These are phyloP conservation scores for Dothiorella sarmentorum DNA, from an alignment of 2,329 filamentous ascomycete genomes.

Conservation along the genomic window DNA sequence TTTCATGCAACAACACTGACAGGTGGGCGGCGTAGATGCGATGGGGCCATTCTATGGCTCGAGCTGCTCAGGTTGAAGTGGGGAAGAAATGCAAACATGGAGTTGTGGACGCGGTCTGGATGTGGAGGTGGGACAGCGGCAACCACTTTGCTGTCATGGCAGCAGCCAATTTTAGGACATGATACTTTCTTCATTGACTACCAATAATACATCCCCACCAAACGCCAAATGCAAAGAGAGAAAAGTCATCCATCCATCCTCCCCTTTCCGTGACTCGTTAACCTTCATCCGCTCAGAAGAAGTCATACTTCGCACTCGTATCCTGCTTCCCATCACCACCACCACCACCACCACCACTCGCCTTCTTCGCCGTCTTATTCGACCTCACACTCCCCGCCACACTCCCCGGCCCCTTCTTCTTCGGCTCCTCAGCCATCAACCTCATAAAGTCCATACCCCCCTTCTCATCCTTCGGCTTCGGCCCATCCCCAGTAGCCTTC, in stretches of 20 bases:
- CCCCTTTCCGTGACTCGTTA: background rate
- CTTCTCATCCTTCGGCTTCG: background rate
- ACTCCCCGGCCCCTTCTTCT: constrained; percentile 13
- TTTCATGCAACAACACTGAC: background rate
- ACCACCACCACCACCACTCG: background rate
- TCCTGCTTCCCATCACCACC: background rate
- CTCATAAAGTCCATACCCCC: constrained; percentile 15
- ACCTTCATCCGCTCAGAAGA: background rate
- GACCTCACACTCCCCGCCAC: constrained; percentile 11
- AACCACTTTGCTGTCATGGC: too few species aligned
- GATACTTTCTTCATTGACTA: too few species aligned
- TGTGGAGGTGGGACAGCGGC: too few species aligned
- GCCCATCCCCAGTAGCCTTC: background rate
- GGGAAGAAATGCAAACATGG: background rate
- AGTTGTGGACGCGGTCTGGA: background rate
- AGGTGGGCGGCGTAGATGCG: background rate
- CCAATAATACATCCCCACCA: background rate
- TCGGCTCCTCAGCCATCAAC: background rate
- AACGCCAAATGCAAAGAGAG: background rate
- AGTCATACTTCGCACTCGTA: constrained; percentile 1
- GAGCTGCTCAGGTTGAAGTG: background rate
- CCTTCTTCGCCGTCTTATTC: background rate
- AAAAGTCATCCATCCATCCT: background rate
- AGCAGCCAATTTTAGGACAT: too few species aligned
- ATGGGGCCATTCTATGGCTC: background rate